phyloP scores from a whole-genome alignment of 306 rosid genomes.

The Oemleria cerasiformis region DNA sequence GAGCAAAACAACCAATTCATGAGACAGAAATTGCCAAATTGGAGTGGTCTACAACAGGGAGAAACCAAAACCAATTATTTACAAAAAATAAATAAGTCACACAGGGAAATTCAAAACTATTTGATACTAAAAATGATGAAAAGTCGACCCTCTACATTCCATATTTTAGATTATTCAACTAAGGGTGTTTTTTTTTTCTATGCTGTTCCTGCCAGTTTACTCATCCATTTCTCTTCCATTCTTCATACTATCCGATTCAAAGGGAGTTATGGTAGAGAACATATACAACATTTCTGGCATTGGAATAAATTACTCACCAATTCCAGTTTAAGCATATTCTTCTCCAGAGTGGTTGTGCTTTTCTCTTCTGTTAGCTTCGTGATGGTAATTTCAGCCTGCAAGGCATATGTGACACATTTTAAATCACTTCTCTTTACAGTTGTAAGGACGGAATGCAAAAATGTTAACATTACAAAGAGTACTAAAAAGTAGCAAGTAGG shows the following conservation, averaged over 20 bases:
- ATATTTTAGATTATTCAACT: too few relatives aligned
- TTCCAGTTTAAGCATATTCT: slow-evolving; percentile 55
- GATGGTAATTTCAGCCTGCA: slow-evolving; percentile 70
- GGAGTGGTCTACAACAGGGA: background rate
- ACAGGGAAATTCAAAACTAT: background rate
- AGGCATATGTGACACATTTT: slow-evolving; percentile 20
- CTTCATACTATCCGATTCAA: background rate
- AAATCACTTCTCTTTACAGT: slow-evolving; percentile 20
- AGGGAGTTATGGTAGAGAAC: slow-evolving; percentile 2
- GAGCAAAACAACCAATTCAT: background rate
- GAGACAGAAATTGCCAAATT: background rate
- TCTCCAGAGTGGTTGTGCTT: slow-evolving; percentile 42
- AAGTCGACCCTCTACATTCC: background rate
- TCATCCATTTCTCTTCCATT: background rate
- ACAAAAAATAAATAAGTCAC: background rate
- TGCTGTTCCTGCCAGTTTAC: background rate
- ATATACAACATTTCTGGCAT: background rate
- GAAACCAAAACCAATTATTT: background rate
- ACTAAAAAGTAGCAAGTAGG: slow-evolving; percentile 5
- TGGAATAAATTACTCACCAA: slow-evolving; percentile 46
- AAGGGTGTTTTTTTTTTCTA: background rate
- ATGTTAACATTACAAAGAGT: slow-evolving; percentile 3
- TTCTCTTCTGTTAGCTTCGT: slow-evolving; percentile 62
- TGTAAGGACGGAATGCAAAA: background rate
- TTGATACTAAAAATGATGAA: too few relatives aligned